Base-by-base conservation (phyloP, 2,329 filamentous ascomycete species). In the Pyrenochaeta sp. region DNA sequence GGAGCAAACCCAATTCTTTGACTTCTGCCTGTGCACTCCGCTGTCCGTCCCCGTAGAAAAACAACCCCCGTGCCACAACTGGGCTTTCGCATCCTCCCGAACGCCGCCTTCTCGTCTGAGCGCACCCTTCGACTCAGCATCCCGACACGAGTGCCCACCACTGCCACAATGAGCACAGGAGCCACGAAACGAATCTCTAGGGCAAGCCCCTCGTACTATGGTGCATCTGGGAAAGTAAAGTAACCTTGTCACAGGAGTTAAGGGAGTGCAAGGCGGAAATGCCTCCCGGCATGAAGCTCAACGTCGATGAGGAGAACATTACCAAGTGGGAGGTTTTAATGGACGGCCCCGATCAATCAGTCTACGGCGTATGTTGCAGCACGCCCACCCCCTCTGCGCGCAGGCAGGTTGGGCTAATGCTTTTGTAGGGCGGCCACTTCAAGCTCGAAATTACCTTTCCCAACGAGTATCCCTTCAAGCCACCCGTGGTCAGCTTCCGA, bases 391-490 rank as follows among this genome's bases (percentile, higher is more conserved):
- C 29, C 22, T 19, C 48, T 20, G 30, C 17, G 20, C 35, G 28
- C 13, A n/a, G 19, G 13, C 7, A 30, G 22, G 22, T 30, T 20
- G 21, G 18, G 35, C 48, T 57, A 44, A 53, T 41, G 49, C 37
- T 35, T 14, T 30, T 34, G 32, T 38, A 87, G 78, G 86, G 84
- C 60, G 91, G 91, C 64, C 77, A 75, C 55, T 96, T 90, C 81
- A 82, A 83, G 56, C 75, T 96, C 49, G 74, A 85, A 51, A 78
- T 96, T 58, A 79, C 74, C 27, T 84, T 96, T 8, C 90, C 91
- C 10, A 74, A 78, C 59, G 87, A 90, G 64, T 96, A 96, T 77
- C 91, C 91, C 23, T 96, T 96, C 84, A 94, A 94, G 74, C 85
- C 90, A 15, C 91, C 91, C 11, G 77, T 81, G 48, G 80, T 96